A percentile compares a stretch with the other conserved stretches of the same genome.
phyloP scores from a whole-genome alignment of 495 filamentous ascomycete genomes.

The Xylaria telfairii region DNA sequence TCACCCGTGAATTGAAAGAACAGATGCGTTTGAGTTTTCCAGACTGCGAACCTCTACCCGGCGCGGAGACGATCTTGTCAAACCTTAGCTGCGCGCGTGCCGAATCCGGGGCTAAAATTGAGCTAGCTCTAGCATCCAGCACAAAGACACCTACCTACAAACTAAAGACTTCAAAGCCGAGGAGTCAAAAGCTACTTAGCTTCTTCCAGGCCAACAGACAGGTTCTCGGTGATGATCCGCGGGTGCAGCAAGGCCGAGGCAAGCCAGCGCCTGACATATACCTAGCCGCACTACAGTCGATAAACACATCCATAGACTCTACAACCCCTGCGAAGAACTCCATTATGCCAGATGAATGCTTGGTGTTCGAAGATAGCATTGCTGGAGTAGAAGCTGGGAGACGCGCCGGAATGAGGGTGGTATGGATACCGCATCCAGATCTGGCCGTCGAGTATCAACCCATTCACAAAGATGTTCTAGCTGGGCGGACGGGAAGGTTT shows the following conservation, averaged over 20 bases:
- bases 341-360: conserved; percentile 68
- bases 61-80: conserved; percentile 69
- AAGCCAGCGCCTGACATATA: conserved; percentile 90
- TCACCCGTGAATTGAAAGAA: conserved; percentile 50
- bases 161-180: background rate
- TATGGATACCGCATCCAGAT: conserved; percentile 81
- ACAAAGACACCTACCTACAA: background rate
- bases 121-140: conserved; percentile 1
- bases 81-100: conserved; percentile 8
- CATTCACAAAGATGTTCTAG: conserved; percentile 73
- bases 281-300: conserved; percentile 71
- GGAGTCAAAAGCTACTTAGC: background rate
- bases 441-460: conserved; percentile 67
- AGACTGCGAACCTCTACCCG: conserved; percentile 66
- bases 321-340: background rate
- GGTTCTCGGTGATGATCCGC: conserved; percentile 75
- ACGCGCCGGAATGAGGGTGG: conserved; percentile 85
- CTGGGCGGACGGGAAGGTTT: conserved; percentile 70
- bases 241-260: conserved; percentile 70
- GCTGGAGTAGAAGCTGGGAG: conserved; percentile 77
- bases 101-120: background rate
- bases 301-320: conserved; percentile 63
- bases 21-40: conserved; percentile 71
- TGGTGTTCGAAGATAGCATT: conserved; percentile 88
- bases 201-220: conserved; percentile 44